Evolutionary conservation across 108 stramenopile species (phyloP), one percentile per base, ranked within the genome.

Genomic region (Stephanodiscus minutulus): DNA sequence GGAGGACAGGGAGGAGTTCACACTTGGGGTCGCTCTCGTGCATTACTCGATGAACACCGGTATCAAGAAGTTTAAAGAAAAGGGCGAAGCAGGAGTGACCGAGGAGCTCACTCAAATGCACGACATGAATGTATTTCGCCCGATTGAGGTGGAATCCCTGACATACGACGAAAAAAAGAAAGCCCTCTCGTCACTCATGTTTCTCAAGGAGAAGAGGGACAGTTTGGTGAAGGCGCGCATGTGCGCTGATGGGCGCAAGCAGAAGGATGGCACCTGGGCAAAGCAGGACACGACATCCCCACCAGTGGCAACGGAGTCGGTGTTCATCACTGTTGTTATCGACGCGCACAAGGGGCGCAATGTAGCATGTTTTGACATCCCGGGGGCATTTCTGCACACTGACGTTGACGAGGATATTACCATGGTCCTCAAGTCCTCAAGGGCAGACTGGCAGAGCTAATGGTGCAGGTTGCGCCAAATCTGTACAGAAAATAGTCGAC

Each of bases 31-130:
- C 1, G 18, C 18, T 5, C 47, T 48, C 15, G 47, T 18, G 5
- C 47, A 48, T 18, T 18, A 15, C 18, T 48, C 18, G 3, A 48
- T 48, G n/a, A 48, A 48, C 3, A 6, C 15, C 3, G 47, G 47
- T 5, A 15, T 48, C 15, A 15, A 18, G 15, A 18, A 48, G 18
- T 48, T 48, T 6, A 18, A 18, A 3, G 7, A 48, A 6, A 48
- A 48, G 6, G 47, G 47, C 5, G 47, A 73, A 17, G 20, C 52
- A 18, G 72, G 52, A 28, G 52, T 31, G 1, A 73, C 21, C 11
- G 79, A 85, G 33, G 85, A 86, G 44, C 39, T 81, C 31, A 60
- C 47, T 8, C 82, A 87, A 68, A 35, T 85, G 0, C 70, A 83
- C 36, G 81, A 71, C 33, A 41, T 74, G 13, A 46, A 58, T 1